phyloP scores from a whole-genome alignment of 2,329 filamentous ascomycete genomes.

The Neoascochyta sp. region DNA sequence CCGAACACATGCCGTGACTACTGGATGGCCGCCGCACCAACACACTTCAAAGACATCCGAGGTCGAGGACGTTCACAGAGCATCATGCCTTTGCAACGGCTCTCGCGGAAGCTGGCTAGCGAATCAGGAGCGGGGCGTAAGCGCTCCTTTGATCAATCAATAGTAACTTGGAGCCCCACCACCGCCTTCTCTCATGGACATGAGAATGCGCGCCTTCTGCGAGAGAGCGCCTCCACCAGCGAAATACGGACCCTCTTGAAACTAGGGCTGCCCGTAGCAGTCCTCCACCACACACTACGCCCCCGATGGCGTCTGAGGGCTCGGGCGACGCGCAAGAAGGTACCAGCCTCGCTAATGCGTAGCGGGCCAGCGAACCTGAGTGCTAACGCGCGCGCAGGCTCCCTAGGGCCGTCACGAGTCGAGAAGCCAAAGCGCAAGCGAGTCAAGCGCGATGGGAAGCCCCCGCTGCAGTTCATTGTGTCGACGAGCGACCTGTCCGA shows the following conservation, averaged over 20 bases:
- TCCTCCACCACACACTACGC: not conserved
- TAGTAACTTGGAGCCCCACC: constrained; percentile 2
- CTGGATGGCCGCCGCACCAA: too few species aligned
- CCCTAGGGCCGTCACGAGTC: not conserved
- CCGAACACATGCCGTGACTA: too few species aligned
- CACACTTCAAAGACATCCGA: too few species aligned
- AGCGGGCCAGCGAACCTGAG: too few species aligned
- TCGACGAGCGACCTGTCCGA: constrained; percentile 28
- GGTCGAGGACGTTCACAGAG: too few species aligned
- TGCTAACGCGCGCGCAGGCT: constrained; percentile 1
- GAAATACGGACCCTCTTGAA: constrained; percentile 1
- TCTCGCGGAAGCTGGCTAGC: too few species aligned
- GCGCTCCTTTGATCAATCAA: constrained; percentile 3
- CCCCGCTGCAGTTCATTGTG: constrained; percentile 30
- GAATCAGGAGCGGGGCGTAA: constrained; percentile 2
- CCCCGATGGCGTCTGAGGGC: constrained; percentile 5
- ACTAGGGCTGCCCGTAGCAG: constrained; percentile 1
- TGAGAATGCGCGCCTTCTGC: constrained; percentile 3
- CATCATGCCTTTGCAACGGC: too few species aligned
- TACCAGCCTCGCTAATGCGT: constrained; percentile 5
- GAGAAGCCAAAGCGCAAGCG: constrained; percentile 10
- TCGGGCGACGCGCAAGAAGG: constrained; percentile 2
- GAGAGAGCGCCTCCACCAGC: not conserved
- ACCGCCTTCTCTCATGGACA: constrained; percentile 1
- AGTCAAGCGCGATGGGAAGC: constrained; percentile 23